Conservation (phyloP, 2,329 filamentous ascomycete species). For the Trichophyton schoenleinii region DNA sequence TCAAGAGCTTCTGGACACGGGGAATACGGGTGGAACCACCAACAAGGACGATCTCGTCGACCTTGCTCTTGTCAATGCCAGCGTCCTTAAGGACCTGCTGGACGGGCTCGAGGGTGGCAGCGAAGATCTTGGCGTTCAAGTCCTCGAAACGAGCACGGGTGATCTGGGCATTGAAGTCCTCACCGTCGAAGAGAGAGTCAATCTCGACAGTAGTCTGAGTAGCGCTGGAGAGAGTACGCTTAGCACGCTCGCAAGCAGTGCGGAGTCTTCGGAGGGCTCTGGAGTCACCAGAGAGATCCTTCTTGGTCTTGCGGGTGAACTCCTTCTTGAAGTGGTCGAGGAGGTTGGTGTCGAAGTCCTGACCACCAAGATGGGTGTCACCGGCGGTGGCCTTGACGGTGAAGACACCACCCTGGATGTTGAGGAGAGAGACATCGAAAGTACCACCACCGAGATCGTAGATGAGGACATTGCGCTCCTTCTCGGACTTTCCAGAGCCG, state of each 20-base stretch:
- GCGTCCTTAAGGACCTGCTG: slow-evolving; percentile 95
- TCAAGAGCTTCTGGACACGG: slow-evolving; percentile 95
- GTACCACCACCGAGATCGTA: slow-evolving; percentile 99
- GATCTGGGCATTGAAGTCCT: slow-evolving; percentile 94
- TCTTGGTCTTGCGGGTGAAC: slow-evolving; percentile 69
- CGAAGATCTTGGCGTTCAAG: slow-evolving; percentile 90
- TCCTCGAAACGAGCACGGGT: slow-evolving; percentile 99
- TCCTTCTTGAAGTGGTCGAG: slow-evolving; percentile 96
- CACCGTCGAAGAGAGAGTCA: slow-evolving; percentile 93
- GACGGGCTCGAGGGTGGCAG: slow-evolving; percentile 86
- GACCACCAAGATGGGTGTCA: slow-evolving; percentile 91
- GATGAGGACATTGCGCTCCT: slow-evolving; percentile 98
- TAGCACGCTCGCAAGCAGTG: slow-evolving; percentile 98
- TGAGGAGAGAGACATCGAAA: slow-evolving; percentile 98
- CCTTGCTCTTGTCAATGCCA: slow-evolving; percentile 70
- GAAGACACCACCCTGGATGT: slow-evolving; percentile 99
- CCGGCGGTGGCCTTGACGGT: slow-evolving; percentile 96
- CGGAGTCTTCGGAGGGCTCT: slow-evolving; percentile 91
- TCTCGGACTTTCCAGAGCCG: slow-evolving; percentile 83
- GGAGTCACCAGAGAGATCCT: slow-evolving; percentile 52
- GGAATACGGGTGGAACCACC: slow-evolving; percentile 99
- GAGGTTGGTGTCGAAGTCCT: slow-evolving; percentile 93
- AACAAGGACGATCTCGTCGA: slow-evolving; percentile 97
- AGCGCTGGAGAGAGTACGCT: slow-evolving; percentile 95
- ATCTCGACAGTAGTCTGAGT: slow-evolving; percentile 97